These are phyloP conservation scores for Tephrocybe sp. DNA, from an alignment of 768 basidiomycete species.

Conservation along the genomic window DNA sequence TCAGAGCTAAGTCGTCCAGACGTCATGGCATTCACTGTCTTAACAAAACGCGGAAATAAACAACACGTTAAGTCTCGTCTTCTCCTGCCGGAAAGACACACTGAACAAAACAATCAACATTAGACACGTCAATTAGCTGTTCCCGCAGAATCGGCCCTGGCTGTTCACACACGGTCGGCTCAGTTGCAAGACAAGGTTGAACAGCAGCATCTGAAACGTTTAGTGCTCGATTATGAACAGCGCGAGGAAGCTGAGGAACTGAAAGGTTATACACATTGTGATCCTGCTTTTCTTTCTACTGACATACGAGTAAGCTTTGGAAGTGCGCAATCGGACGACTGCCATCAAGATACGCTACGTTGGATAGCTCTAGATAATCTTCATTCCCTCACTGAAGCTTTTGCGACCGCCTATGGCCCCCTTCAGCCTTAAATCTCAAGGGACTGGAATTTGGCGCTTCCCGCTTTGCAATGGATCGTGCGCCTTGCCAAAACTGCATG, in stretches of 20 bases:
- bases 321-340: constrained; percentile 64
- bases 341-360: constrained; percentile 79
- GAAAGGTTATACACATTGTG: constrained; percentile 53
- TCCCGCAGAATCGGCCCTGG: constrained; percentile 84
- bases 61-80: constrained; percentile 64
- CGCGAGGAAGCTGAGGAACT: constrained; percentile 84
- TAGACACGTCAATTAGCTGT: constrained; percentile 88
- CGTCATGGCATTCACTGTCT: constrained; percentile 89
- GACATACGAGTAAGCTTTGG: constrained; percentile 41
- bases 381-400: constrained; percentile 1
- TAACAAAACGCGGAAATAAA: constrained; percentile 92
- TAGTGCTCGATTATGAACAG: constrained; percentile 90
- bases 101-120: constrained; percentile 8
- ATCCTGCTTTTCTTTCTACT: neutral
- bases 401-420: neutral
- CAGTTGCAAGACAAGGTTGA: constrained; percentile 95
- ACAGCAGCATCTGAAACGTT: constrained; percentile 94
- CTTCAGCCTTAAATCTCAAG: no score
- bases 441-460: no score
- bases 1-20: constrained; percentile 32
- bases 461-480: no score
- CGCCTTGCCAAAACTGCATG: no score
- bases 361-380: constrained; percentile 38
- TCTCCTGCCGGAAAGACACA: constrained; percentile 4
- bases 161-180: constrained; percentile 86